Evolutionary conservation across 2,329 filamentous ascomycete genomes (phyloP), one percentile per base, ranked within the genome.

Genomic region (Paecilomyces niveus): DNA sequence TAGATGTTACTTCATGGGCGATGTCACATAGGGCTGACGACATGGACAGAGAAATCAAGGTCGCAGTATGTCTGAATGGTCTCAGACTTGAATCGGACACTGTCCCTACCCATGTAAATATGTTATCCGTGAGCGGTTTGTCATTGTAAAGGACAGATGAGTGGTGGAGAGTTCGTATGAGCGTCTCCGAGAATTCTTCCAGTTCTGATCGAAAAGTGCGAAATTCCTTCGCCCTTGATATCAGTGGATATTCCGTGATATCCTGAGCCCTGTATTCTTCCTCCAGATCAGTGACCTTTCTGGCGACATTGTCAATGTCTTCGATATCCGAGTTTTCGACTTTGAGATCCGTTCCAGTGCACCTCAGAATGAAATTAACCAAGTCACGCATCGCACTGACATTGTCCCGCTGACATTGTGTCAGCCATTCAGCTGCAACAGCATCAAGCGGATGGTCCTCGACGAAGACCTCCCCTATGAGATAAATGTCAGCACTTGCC

Each of bases 61-160:
- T 96, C 0, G 92, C 89, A 0, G 94, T 99, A 74, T 99, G 94
- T 63, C 94, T 85, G 75, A 99, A 97, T 1, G 94, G 92, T 57
- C 94, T 86, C 61, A 93, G 87, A 3, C 86, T 83, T 0, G 92
- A 92, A 3, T 91, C 94, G 2, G 93, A 94, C 88, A 99, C 90
- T 59, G 90, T 89, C 45, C 87, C 88, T 60, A 97, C 81, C 94
- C 94, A 99, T 59, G 90, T 83, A 65, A 92, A 86, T 54, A 97
- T 83, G 69, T 96, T 96, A 71, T 97, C 92, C 68, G 96, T 85
- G 55, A 99, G 80, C 31, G 87, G 83, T 35, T 78, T 75, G 62
- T 95, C 89, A 52, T 83, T 85, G 76, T 96, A 96, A 55, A 99
- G 78, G 21, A 90, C 77, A 24, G 89, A 89, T n/a, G 89, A 89